Percentiles rank a stretch among this genome's conserved stretches.
These are phyloP conservation scores for Globisporangium parvum DNA, from an alignment of 352 stramenopile species.

Conservation along the genomic window DNA sequence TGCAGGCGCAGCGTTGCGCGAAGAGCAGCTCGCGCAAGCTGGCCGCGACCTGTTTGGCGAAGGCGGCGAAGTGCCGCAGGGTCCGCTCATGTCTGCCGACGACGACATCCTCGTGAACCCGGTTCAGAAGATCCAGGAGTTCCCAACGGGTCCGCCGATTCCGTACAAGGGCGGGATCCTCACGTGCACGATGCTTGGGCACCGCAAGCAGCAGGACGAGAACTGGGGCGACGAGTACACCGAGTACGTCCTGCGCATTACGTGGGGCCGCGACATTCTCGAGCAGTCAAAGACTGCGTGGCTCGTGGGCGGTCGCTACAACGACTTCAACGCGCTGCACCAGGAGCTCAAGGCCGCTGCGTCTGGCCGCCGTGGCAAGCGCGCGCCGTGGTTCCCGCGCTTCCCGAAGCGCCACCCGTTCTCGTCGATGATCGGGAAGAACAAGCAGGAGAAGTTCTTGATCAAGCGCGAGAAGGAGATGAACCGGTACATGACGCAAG, in stretches of 20 bases:
- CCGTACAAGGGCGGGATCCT: slow-evolving; percentile 88
- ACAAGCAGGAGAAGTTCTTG: slow-evolving; percentile 89
- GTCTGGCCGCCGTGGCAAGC: slow-evolving; percentile 78
- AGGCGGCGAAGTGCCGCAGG: slow-evolving; percentile 64
- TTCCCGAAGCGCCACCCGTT: slow-evolving; percentile 89
- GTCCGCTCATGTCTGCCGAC: slow-evolving; percentile 79
- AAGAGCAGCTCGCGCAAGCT: slow-evolving; percentile 81
- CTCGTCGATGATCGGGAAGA: slow-evolving; percentile 89
- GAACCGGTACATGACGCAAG: slow-evolving; percentile 89
- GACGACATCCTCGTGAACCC: slow-evolving; percentile 85
- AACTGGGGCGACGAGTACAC: slow-evolving; percentile 90
- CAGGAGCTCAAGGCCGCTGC: slow-evolving; percentile 85
- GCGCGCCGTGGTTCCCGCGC: slow-evolving; percentile 84
- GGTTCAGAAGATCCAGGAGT: slow-evolving; percentile 84
- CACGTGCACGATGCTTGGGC: slow-evolving; percentile 84
- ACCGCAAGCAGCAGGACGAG: slow-evolving; percentile 85
- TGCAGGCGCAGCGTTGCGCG: slow-evolving; percentile 59
- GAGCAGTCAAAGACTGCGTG: slow-evolving; percentile 87
- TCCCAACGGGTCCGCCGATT: slow-evolving; percentile 85
- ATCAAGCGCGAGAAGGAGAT: slow-evolving; percentile 89
- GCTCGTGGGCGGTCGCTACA: slow-evolving; percentile 85
- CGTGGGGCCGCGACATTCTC: slow-evolving; percentile 83
- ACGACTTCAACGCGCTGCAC: slow-evolving; percentile 88
- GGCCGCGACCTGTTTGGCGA: slow-evolving; percentile 83
- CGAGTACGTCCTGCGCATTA: slow-evolving; percentile 84